Conservation (phyloP, 345 rosid genomes). For the Eucalyptus pumila region DNA sequence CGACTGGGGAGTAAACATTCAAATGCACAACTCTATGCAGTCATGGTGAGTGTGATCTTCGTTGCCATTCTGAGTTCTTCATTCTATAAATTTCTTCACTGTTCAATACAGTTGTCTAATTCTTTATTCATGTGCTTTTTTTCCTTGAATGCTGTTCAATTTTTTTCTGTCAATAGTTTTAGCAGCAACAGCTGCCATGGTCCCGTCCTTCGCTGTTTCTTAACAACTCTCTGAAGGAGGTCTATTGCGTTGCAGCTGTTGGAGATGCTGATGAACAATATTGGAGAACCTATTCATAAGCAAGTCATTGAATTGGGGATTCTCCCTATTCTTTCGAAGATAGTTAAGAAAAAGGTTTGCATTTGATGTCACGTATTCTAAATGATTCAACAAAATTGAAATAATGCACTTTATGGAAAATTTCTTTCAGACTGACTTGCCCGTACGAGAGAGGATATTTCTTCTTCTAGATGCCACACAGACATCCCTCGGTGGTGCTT, state of each 20-base stretch:
- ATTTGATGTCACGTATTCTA: neutral
- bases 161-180: neutral
- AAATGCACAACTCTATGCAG: slow-evolving; percentile 67
- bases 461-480: slow-evolving; percentile 97
- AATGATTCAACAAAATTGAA: neutral
- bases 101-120: neutral
- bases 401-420: neutral
- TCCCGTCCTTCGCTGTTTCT: neutral
- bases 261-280: slow-evolving; percentile 97
- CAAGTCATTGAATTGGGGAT: slow-evolving; percentile 69
- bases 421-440: slow-evolving; percentile 60
- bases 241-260: slow-evolving; percentile 4
- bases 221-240: neutral
- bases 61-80: neutral
- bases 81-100: neutral
- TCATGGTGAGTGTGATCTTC: slow-evolving; percentile 39
- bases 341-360: slow-evolving; percentile 92
- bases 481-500: slow-evolving; percentile 86
- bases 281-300: slow-evolving; percentile 68
- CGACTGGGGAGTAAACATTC: slow-evolving; percentile 68
- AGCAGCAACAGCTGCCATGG: neutral
- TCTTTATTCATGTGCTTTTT: neutral
- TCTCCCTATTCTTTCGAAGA: slow-evolving; percentile 76
- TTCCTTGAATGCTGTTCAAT: neutral
- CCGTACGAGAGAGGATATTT: slow-evolving; percentile 86